Conservation (phyloP, 2,329 filamentous ascomycete species). For the Botrytis fragariae region DNA sequence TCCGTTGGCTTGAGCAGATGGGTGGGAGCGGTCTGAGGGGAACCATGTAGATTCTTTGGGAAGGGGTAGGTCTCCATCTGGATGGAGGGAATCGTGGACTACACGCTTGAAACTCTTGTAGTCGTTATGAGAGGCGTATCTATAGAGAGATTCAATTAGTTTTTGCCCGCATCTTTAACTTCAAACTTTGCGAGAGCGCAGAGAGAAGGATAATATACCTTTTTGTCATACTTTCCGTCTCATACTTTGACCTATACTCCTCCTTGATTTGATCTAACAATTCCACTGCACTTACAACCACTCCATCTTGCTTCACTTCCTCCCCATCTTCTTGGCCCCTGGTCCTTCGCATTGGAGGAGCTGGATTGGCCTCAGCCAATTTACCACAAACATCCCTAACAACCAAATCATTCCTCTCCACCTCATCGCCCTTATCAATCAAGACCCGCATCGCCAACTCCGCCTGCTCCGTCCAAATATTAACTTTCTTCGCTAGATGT, state of each 20-base stretch:
- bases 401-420: slow-evolving; percentile 37
- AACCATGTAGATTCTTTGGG: slow-evolving; percentile 64
- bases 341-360: neutral
- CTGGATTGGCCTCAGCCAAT: slow-evolving; percentile 35
- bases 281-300: slow-evolving; percentile 39
- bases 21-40: slow-evolving; percentile 30
- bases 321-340: slow-evolving; percentile 38
- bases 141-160: slow-evolving; percentile 25
- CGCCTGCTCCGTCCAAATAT: slow-evolving; percentile 51
- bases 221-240: slow-evolving; percentile 41
- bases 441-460: slow-evolving; percentile 56
- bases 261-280: slow-evolving; percentile 40
- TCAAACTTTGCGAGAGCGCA: neutral
- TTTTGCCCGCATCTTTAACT: neutral
- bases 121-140: slow-evolving; percentile 58
- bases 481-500: slow-evolving; percentile 46
- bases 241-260: slow-evolving; percentile 40
- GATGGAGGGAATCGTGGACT: slow-evolving; percentile 58
- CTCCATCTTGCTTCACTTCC: slow-evolving; percentile 42
- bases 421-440: slow-evolving; percentile 54
- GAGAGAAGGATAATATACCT: slow-evolving; percentile 37
- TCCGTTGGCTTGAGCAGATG: neutral
- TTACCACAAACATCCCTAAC: slow-evolving; percentile 38
- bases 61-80: slow-evolving; percentile 49
- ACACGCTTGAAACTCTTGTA: slow-evolving; percentile 60